Percentiles rank a stretch among this genome's conserved stretches.
phyloP scores from a whole-genome alignment of 768 basidiomycete species.

The Termitomyces eurrhizus region DNA sequence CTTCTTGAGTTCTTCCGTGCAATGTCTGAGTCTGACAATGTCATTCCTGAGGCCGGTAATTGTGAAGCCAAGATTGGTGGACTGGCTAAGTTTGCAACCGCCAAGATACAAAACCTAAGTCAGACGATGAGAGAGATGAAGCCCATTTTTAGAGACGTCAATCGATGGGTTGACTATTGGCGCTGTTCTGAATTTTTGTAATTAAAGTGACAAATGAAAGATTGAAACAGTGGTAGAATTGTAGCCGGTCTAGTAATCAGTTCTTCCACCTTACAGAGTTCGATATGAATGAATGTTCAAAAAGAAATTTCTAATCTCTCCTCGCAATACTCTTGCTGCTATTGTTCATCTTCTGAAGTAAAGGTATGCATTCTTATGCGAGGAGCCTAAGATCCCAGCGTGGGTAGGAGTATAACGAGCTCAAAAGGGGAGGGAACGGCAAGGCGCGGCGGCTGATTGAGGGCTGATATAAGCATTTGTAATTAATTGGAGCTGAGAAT shows the following conservation, averaged over 20 bases:
- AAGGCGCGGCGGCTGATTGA: no score
- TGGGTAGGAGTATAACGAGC: no score
- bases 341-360: conserved; percentile 24
- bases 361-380: no score
- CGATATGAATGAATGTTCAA: not conserved
- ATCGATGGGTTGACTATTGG: conserved; percentile 16
- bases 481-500: no score
- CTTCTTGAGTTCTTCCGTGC: conserved; percentile 30
- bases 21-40: conserved; percentile 19
- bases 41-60: not conserved
- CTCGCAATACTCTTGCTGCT: conserved; percentile 23
- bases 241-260: no score
- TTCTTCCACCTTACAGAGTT: no score
- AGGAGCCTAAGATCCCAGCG: no score
- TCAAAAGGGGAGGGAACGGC: no score
- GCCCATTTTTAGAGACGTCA: conserved; percentile 8
- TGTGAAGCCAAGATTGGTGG: conserved; percentile 11
- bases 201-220: not conserved
- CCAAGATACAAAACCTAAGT: conserved; percentile 11
- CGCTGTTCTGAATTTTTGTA: conserved; percentile 2
- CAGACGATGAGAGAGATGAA: conserved; percentile 8
- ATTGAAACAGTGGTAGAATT: not conserved
- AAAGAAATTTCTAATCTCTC: conserved; percentile 29
- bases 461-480: no score
- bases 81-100: conserved; percentile 10